Conservation (phyloP, 2,329 filamentous ascomycete genomes). For the Elsinoe necatrix region DNA sequence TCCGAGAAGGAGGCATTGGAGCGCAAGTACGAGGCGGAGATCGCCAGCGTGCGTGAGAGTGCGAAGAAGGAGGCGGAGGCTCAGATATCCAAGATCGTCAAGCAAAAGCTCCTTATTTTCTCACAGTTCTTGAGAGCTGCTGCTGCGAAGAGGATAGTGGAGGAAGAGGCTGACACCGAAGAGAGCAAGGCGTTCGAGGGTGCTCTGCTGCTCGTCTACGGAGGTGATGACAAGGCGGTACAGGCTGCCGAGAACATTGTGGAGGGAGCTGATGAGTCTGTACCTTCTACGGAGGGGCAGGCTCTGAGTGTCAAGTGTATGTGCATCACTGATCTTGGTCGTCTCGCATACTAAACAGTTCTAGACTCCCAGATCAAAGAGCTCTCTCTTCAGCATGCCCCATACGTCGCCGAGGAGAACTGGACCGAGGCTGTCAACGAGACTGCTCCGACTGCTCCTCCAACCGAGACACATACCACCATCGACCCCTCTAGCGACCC, state of each 20-base stretch:
- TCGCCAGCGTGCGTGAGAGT: constrained; percentile 47
- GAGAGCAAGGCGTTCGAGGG: constrained; percentile 77
- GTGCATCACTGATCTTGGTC: constrained; percentile 26
- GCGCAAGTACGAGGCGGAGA: constrained; percentile 48
- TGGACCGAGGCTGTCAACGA: constrained; percentile 42
- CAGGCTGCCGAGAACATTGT: constrained; percentile 69
- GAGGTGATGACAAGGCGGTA: constrained; percentile 66
- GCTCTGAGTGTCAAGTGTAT: constrained; percentile 63
- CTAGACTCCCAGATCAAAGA: constrained; percentile 33
- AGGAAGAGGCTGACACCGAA: constrained; percentile 58
- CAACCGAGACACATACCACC: constrained; percentile 2
- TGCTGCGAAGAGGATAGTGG: constrained; percentile 62
- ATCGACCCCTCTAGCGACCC: constrained; percentile 46
- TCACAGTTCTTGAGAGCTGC: constrained; percentile 75
- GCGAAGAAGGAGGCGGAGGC: constrained; percentile 47
- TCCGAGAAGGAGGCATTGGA: constrained; percentile 50
- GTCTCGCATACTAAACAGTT: neutral
- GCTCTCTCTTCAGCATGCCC: constrained; percentile 38
- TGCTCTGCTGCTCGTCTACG: constrained; percentile 68
- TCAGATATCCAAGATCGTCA: constrained; percentile 40
- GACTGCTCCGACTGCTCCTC: constrained; percentile 21
- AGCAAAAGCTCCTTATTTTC: constrained; percentile 58
- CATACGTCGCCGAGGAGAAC: constrained; percentile 47
- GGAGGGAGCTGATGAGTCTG: constrained; percentile 59
- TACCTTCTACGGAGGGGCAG: constrained; percentile 57